Conservation (phyloP, 2,329 filamentous ascomycete species). For the Pestalotiopsis sp. region DNA sequence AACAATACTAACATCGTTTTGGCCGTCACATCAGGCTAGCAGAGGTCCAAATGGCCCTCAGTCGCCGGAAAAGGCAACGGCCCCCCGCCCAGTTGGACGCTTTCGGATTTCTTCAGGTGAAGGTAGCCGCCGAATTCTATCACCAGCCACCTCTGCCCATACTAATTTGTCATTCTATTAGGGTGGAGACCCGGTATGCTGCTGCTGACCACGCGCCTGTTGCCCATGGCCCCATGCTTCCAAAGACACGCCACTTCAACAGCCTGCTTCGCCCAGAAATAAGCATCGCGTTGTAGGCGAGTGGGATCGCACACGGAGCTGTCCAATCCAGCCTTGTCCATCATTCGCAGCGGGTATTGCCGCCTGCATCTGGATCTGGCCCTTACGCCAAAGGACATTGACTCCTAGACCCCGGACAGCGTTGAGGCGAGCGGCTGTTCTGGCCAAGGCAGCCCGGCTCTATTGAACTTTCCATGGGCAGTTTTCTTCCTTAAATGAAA, state of each 20-base stretch:
- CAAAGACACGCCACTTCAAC: not conserved
- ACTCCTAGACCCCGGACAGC: too few species aligned
- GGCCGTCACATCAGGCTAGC: constrained; percentile 4
- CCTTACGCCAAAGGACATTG: too few species aligned
- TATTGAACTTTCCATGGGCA: not conserved
- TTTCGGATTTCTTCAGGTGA: constrained; percentile 9
- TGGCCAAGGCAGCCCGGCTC: not conserved
- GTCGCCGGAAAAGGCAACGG: constrained; percentile 1
- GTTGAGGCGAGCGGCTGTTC: not conserved
- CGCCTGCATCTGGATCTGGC: not conserved
- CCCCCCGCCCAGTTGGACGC: not conserved
- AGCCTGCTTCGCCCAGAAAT: not conserved
- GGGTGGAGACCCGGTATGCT: not conserved
- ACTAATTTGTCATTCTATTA: not conserved
- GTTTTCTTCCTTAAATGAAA: not conserved
- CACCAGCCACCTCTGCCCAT: constrained; percentile 1
- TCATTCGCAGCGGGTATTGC: not conserved
- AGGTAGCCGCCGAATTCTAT: not conserved
- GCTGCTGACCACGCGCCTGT: too few species aligned
- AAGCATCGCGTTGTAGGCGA: not conserved
- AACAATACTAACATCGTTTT: constrained; percentile 1
- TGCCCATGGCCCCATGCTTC: not conserved
- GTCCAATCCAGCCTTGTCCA: not conserved
- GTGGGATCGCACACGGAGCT: not conserved
- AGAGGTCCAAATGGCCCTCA: not conserved